Base-by-base conservation (phyloP, 2,329 filamentous ascomycete genomes). In the Arachnomyces sp. region DNA sequence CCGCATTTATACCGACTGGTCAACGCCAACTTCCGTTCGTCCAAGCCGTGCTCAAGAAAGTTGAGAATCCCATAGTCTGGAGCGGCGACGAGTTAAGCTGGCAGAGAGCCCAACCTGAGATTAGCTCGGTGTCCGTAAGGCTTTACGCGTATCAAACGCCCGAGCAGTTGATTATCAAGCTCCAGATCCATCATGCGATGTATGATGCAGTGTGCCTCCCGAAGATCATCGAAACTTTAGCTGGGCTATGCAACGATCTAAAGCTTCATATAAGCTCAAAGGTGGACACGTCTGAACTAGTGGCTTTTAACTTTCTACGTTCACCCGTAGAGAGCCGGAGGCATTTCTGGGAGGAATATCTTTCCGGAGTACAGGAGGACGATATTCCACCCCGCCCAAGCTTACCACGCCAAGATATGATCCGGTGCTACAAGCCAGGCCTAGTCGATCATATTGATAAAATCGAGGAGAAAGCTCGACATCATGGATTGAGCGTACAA, bases 121-220 rank as follows among this genome's bases (percentile, higher is more conserved):
- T 50, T 36, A 39, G 44, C 21, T 44, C 49, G 12, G 45, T 51
- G 7, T 53, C 55, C 5, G 63, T 56, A 9, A 52, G 57, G 37
- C 46, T 72, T 4, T 58, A 62, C 44, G 62, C 57, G 5, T 55
- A 52, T 15, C 49, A 55, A 34, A 54, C 45, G 1, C n/a, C 46
- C 2, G 41, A 40, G 16, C 58, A 59, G 12, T 67, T 63, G 48
- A 44, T 50, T 6, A 41, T 63, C 34, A 63, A 73, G 2, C 67
- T 87, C 4, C 69, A 69, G 17, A 81, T 95, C 3, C 88, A 95
- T 47, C 89, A 96, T 57, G 84, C 85, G 0, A 69, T 95, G 0
- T 96, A 95, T 55, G 90, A 95, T 57, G 88, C 82, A 4, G 72
- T 93, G 44, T 92, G 85, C 51, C 67, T 95, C 3, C 76, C 80